Percentiles rank a stretch among this genome's conserved stretches.
Evolutionary conservation across 129 eudicot species (phyloP).

Genomic region (Calendula officinalis): DNA sequence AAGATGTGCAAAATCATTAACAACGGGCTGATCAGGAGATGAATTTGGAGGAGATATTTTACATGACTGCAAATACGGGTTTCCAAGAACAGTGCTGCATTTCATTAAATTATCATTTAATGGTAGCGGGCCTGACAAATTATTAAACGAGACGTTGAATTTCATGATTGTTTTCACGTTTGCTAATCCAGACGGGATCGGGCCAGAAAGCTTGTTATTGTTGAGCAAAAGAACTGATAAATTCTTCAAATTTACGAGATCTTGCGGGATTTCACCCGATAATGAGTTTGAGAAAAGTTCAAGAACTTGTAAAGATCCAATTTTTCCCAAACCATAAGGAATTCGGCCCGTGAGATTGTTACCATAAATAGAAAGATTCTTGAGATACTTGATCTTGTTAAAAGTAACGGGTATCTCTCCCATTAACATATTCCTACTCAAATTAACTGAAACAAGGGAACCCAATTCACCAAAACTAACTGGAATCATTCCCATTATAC

Average conservation of each 20-base stretch:
- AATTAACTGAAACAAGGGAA: slow-evolving; percentile 46
- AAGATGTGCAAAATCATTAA: too few species aligned
- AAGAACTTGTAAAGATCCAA: slow-evolving; percentile 50
- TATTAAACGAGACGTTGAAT: slow-evolving; percentile 56
- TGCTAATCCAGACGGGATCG: slow-evolving; percentile 48
- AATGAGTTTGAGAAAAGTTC: slow-evolving; percentile 60
- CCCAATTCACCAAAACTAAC: slow-evolving; percentile 37
- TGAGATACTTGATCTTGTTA: slow-evolving; percentile 45
- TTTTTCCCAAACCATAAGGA: slow-evolving; percentile 53
- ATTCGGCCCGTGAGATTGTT: slow-evolving; percentile 59
- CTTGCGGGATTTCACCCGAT: slow-evolving; percentile 58
- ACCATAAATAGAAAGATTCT: slow-evolving; percentile 44
- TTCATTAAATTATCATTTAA: too few species aligned
- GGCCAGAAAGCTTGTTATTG: slow-evolving; percentile 70
- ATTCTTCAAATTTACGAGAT: slow-evolving; percentile 46
- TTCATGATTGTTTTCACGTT: slow-evolving; percentile 35
- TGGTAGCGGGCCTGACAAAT: slow-evolving; percentile 51
- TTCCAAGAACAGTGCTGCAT: too few species aligned
- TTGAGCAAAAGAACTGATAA: slow-evolving; percentile 50
- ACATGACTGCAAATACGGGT: too few species aligned
- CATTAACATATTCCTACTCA: slow-evolving; percentile 50
- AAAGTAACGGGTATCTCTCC: slow-evolving; percentile 46
- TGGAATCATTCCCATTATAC: slow-evolving; percentile 47
- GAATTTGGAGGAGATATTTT: too few species aligned
- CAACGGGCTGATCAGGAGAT: too few species aligned